Evolutionary conservation across 2,329 filamentous ascomycete genomes (phyloP), one percentile per base, ranked within the genome.

Genomic region (Coniosporium tulheliwenetii): DNA sequence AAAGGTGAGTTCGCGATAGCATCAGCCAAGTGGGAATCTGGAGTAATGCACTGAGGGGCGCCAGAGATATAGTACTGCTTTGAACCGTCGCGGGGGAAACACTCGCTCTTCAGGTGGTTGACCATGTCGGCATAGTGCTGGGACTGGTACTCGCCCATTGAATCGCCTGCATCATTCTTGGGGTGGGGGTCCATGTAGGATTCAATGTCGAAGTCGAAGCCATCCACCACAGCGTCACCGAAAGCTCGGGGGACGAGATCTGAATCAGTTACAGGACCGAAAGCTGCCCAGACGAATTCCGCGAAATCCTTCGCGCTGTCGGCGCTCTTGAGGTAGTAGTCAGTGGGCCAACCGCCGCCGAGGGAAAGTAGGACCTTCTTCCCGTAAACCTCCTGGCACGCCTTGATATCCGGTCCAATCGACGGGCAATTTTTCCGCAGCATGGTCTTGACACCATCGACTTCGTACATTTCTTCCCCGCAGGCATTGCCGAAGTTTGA

Each of bases 181-280:
- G 13, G 13, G 7, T n/a, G 7, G 9, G 36, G n/a, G 12, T n/a
- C 12, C 10, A 71, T 69, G 2, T 59, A 57, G 4, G 71, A 65
- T 60, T 85, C 81, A 45, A 85, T 77, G 55, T 86, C 81, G 47
- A 85, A 75, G 58, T 86, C 81, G 55, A 86, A 85, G 4, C 82
- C 82, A 54, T 86, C 79, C 35, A 86, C 61, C 3, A 73, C 65
- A 8, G 76, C 73, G 10, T 61, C 58, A 41, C 77, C 77, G 53
- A 85, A 85, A 1, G 81, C 81, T 8, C 82, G 73, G 42, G 73
- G 65, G 7, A 62, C 62, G 1, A 56, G 58, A 34, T 58, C 47
- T 14, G 29, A 29, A 36, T 39, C 31, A 32, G 26, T 30, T 7
- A 58, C 53, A 4, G 80, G 76, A 2, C 81, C 81, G 54, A 85